Base-by-base conservation (phyloP, 2,329 filamentous ascomycete species). In the Ceratocystis albifundus region DNA sequence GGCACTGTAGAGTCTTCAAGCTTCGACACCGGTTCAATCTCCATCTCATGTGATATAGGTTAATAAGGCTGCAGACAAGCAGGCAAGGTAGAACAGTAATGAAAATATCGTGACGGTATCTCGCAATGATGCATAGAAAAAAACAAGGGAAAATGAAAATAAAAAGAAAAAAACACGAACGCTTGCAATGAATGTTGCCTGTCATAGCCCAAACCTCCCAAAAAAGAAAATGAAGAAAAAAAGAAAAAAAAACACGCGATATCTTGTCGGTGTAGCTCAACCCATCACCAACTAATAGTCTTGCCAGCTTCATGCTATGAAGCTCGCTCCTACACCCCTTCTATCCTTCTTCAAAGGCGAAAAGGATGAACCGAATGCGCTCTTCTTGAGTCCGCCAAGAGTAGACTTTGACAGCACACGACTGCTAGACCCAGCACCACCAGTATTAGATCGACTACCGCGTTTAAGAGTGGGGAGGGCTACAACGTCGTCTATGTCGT, bases 331-430 rank as follows among this genome's bases (percentile, higher is more conserved):
- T 2, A 83, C 80, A 41, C 84, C 84, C 68, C 85, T 83, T 67
- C 82, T 81, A 63, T 90, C 84, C 72, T 82, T 82, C 76, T 91
- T 91, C 68, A 91, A 75, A 6, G 88, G 88, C 20, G 88, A 90
- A 73, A 91, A 90, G 3, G 79, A 72, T 20, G 76, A 76, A 12
- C 78, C 78, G 12, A 79, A 78, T 69, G 73, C n/a, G 73, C 73
- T 41, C 75, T 74, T 48, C 72, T 76, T 59, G 80, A 73, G 1
- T 74, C 75, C 30, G 75, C 57, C 66, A 41, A 66, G 62, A 3
- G 63, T 68, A 15, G 65, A 65, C 44, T 67, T 67, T 50, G 61
- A 32, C 57, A 46, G 59, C n/a, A 48, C 53, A 17, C 53, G 28
- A 36, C 62, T 50, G 22, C 41, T 59, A 46, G 59, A 64, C 68